Base-by-base conservation (phyloP, 2,329 filamentous ascomycete species). In the Hypoxylon sp. region DNA sequence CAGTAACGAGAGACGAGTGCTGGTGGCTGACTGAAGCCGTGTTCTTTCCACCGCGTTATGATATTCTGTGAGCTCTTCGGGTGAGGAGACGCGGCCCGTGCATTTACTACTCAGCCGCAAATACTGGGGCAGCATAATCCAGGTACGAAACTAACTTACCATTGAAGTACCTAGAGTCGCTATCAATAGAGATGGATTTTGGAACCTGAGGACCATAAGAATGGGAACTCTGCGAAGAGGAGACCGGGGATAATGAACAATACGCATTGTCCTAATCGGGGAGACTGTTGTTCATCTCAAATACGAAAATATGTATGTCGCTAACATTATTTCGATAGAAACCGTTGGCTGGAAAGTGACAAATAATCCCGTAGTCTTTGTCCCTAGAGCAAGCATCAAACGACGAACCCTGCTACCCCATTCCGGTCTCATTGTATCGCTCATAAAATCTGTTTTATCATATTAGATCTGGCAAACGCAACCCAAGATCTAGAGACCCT, bases 21-120 rank as follows among this genome's bases (percentile, higher is more conserved):
- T 57, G 59, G 59, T 57, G 59, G 52, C 46, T 62, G 7, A 51
- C 25, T 16, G 14, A 51, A 25, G 52, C 52, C 7, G 11, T 29
- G 16, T 37, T 63, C n/a, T 27, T 19, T 25, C 53, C 60, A 19
- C 60, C 60, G 6, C 60, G 53, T 2, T 58, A 53, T 46, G 21
- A 58, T 32, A 29, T 58, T 7, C 25, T 47, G 19, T 63, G 16
- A 51, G n/a, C 21, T 19, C 25, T 12, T 12, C 19, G 23, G 23
- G 51, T 34, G 19, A 56, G 45, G 16, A 7, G 11, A 8, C 23
- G 41, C 11, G 11, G 29, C 8, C 8, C 19, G n/a, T 23, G 16
- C 23, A 29, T 9, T 23, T 21, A 27, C 45, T 50, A 32, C 23
- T 27, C 5, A 16, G 8, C 37, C 23, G 25, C 46, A 43, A 16